Evolutionary conservation across 352 stramenopile genomes (phyloP).

Genomic region (Phytophthora sansomeana): DNA sequence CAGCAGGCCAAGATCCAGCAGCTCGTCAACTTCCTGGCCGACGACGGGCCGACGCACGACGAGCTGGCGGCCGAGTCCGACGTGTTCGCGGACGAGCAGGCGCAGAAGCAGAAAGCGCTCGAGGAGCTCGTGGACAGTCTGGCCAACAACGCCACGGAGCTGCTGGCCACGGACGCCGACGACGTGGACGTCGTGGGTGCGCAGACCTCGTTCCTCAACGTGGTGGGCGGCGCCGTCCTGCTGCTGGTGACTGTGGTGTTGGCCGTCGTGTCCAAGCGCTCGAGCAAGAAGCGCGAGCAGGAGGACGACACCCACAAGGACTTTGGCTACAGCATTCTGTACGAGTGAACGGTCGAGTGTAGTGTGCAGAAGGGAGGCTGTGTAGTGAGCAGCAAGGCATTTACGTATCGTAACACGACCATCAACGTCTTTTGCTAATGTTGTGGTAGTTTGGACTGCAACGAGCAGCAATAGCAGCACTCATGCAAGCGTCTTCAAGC

Average conservation of each 20-base stretch:
- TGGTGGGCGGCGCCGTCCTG: constrained; percentile 35
- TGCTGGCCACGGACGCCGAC: constrained; percentile 28
- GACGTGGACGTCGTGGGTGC: constrained; percentile 16
- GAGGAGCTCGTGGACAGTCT: constrained; percentile 31
- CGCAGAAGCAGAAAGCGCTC: constrained; percentile 23
- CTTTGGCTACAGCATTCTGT: constrained; percentile 42
- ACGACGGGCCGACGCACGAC: constrained; percentile 7
- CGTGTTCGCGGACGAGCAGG: constrained; percentile 35
- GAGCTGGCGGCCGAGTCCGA: constrained; percentile 12
- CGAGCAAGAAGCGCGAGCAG: constrained; percentile 14
- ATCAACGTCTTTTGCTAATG: not conserved
- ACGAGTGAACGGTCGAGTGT: constrained; percentile 27
- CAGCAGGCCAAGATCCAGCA: constrained; percentile 33
- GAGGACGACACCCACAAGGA: constrained; percentile 25
- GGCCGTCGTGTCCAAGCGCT: constrained; percentile 33
- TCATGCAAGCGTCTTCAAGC: not conserved
- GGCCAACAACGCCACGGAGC: constrained; percentile 3
- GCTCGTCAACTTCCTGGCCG: constrained; percentile 38
- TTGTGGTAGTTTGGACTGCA: too few species aligned
- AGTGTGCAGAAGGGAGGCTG: not conserved
- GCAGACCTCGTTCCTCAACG: constrained; percentile 25
- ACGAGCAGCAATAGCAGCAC: not conserved
- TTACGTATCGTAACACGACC: not conserved
- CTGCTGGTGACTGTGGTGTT: constrained; percentile 39
- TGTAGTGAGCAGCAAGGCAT: not conserved